Percentiles rank a stretch among this genome's conserved stretches.
Evolutionary conservation across 2,329 filamentous ascomycete species (phyloP).

Genomic region (Lecanoromycetidae sp.): DNA sequence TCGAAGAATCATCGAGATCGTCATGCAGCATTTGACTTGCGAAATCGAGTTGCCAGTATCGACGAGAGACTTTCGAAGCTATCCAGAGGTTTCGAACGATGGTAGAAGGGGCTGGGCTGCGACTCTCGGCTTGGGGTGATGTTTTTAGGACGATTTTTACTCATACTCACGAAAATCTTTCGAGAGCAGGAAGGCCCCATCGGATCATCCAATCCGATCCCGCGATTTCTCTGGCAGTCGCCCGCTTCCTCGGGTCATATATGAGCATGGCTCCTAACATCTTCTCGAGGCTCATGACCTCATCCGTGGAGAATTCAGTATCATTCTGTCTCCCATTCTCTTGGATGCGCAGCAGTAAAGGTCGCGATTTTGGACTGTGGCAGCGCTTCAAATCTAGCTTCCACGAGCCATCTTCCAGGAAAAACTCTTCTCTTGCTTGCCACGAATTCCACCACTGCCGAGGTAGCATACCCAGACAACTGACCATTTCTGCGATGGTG

Average conservation of each 20-base stretch:
- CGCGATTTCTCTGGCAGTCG: background rate
- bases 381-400: slow-evolving; percentile 1
- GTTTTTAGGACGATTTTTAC: too few species aligned
- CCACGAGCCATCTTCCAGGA: slow-evolving; percentile 11
- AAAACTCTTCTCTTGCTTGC: slow-evolving; percentile 3
- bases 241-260: slow-evolving; percentile 4
- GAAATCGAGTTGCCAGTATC: too few species aligned
- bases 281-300: background rate
- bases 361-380: background rate
- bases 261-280: slow-evolving; percentile 9
- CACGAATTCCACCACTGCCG: slow-evolving; percentile 11
- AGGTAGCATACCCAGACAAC: slow-evolving; percentile 10
- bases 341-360: slow-evolving; percentile 3
- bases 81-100: too few species aligned
- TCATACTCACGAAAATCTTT: too few species aligned
- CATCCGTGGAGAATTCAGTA: background rate
- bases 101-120: too few species aligned
- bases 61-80: too few species aligned
- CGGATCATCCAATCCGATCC: slow-evolving; percentile 9
- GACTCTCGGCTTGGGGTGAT: too few species aligned
- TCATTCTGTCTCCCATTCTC: background rate
- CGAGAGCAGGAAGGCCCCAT: background rate
- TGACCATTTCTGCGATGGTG: slow-evolving; percentile 13
- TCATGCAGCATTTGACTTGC: too few species aligned
- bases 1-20: too few species aligned